These are phyloP conservation scores for Rhizopogon vesiculosus DNA, from an alignment of 768 basidiomycete species.

Conservation along the genomic window DNA sequence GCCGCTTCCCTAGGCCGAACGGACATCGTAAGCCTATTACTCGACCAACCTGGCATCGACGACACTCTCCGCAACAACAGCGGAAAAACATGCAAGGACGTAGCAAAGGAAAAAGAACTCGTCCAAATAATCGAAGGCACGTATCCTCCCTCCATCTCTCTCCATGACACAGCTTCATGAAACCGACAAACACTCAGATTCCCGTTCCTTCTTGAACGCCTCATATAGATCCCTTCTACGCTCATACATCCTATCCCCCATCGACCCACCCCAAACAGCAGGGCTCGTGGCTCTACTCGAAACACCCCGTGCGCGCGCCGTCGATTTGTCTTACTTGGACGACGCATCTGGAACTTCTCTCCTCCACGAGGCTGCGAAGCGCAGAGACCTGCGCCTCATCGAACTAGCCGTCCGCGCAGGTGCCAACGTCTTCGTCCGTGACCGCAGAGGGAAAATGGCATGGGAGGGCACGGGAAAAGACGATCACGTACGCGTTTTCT, in stretches of 20 bases:
- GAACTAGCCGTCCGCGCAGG: constrained; percentile 84
- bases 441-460: constrained; percentile 66
- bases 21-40: constrained; percentile 69
- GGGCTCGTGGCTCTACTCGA: constrained; percentile 55
- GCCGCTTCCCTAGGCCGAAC: constrained; percentile 66
- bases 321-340: constrained; percentile 81
- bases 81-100: constrained; percentile 66
- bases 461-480: constrained; percentile 71
- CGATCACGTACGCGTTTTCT: constrained; percentile 75
- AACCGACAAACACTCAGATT: constrained; percentile 43
- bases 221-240: constrained; percentile 70
- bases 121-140: constrained; percentile 65
- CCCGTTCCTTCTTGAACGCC: constrained; percentile 69
- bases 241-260: constrained; percentile 64
- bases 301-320: constrained; percentile 61
- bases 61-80: constrained; percentile 68
- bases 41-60: constrained; percentile 78
- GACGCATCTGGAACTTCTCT: constrained; percentile 72
- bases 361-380: constrained; percentile 81
- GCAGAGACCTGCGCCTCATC: constrained; percentile 76
- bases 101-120: constrained; percentile 66
- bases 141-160: constrained; percentile 9
- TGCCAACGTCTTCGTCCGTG: constrained; percentile 84
- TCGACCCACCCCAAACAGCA: constrained; percentile 33
- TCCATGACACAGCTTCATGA: not conserved